A percentile compares a stretch with the other conserved stretches of the same genome.
Conservation (phyloP, 768 basidiomycete genomes). For the Boletus coccyginus region DNA sequence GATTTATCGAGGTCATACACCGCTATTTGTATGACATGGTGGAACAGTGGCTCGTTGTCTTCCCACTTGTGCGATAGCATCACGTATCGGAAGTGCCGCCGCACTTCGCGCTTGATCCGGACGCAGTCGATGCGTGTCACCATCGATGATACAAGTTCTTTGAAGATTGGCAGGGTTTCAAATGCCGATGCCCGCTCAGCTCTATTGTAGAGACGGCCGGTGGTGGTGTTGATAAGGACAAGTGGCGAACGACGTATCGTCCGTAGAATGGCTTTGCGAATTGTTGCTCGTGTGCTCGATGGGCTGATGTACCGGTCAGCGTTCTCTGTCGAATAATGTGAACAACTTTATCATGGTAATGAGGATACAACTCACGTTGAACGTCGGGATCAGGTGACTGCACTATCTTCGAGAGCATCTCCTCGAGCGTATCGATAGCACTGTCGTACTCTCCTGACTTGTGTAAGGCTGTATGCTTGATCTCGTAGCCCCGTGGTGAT, state of each 20-base stretch:
- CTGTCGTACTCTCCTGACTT: background rate
- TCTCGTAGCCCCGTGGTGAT: background rate
- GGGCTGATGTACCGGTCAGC: background rate
- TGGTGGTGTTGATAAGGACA: background rate
- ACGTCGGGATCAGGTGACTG: background rate
- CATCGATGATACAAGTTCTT: no score
- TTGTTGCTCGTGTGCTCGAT: background rate
- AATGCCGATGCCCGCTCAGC: background rate
- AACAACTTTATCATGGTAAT: background rate
- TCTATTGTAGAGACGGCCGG: background rate
- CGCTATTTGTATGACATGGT: no score
- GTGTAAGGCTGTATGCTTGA: background rate
- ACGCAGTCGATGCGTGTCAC: no score
- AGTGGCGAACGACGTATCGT: background rate
- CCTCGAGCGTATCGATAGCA: background rate
- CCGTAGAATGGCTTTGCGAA: background rate
- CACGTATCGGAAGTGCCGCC: background rate
- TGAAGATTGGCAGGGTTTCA: no score
- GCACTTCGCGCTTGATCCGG: no score
- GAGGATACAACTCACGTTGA: background rate
- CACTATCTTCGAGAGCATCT: background rate
- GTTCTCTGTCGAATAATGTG: background rate
- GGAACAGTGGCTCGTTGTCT: no score
- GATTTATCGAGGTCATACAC: no score
- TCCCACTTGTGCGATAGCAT: background rate